These are phyloP conservation scores for Myriosclerotinia scirpicola DNA, from an alignment of 2,329 filamentous ascomycete species.

Conservation along the genomic window DNA sequence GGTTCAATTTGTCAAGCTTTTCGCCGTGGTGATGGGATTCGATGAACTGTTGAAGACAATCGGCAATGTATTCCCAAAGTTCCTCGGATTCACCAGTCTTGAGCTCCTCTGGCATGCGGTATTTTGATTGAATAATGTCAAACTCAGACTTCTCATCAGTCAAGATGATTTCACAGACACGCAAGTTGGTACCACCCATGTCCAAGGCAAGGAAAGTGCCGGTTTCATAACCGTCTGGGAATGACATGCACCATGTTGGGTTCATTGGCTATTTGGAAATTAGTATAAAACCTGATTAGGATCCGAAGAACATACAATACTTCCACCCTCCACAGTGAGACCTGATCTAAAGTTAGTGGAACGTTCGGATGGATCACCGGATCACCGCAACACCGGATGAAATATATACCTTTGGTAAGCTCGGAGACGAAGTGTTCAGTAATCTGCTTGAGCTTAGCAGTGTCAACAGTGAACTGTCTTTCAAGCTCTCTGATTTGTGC, in stretches of 20 bases:
- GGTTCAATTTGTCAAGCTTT: constrained; percentile 65
- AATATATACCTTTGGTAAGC: constrained; percentile 71
- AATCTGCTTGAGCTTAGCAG: constrained; percentile 81
- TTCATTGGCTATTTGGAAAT: constrained; percentile 78
- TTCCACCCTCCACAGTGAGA: constrained; percentile 82
- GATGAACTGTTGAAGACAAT: constrained; percentile 88
- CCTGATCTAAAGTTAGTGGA: constrained; percentile 50
- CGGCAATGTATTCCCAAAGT: constrained; percentile 92
- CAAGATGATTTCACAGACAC: constrained; percentile 89
- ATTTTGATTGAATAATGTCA: constrained; percentile 94
- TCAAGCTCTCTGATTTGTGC: constrained; percentile 81
- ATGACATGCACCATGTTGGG: constrained; percentile 91
- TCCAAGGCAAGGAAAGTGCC: constrained; percentile 88
- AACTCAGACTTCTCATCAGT: constrained; percentile 87
- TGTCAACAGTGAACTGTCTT: constrained; percentile 76
- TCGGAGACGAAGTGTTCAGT: constrained; percentile 87
- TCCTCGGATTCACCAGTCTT: constrained; percentile 82
- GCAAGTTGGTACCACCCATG: constrained; percentile 94
- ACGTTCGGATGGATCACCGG: too few species aligned
- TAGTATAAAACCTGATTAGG: constrained; percentile 25
- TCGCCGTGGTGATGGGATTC: constrained; percentile 75
- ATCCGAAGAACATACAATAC: constrained; percentile 67
- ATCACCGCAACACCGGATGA: background rate
- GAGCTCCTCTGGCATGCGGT: constrained; percentile 89
- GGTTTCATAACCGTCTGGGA: constrained; percentile 82